These are phyloP conservation scores for Fusarium sarcochroum DNA, from an alignment of 2,329 filamentous ascomycete genomes.

Conservation along the genomic window DNA sequence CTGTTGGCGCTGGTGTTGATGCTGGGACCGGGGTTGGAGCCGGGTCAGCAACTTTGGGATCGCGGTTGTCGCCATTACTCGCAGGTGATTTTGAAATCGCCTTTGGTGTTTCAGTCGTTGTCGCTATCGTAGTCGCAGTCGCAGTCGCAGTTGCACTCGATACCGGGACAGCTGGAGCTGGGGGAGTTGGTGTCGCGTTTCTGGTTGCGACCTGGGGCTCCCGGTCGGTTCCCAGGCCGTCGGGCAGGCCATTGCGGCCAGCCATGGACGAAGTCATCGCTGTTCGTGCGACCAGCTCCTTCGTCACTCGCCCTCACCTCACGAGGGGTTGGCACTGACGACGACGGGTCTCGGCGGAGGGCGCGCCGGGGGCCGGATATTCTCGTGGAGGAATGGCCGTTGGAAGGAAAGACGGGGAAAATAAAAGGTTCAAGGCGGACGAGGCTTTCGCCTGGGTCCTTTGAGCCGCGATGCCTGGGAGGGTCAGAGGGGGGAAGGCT, in stretches of 20 bases:
- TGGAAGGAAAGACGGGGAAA: slow-evolving; percentile 43
- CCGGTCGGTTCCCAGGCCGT: slow-evolving; percentile 41
- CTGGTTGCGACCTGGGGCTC: slow-evolving; percentile 43
- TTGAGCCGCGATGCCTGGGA: slow-evolving; percentile 50
- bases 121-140: slow-evolving; percentile 24
- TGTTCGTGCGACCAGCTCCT: slow-evolving; percentile 68
- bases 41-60: slow-evolving; percentile 27
- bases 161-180: slow-evolving; percentile 10
- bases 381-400: slow-evolving; percentile 38
- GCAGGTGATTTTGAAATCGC: slow-evolving; percentile 31
- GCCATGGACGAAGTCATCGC: slow-evolving; percentile 73
- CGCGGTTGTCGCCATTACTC: slow-evolving; percentile 32
- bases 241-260: slow-evolving; percentile 53
- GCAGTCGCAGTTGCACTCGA: slow-evolving; percentile 30
- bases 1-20: neutral
- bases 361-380: slow-evolving; percentile 35
- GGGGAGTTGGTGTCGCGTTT: slow-evolving; percentile 23
- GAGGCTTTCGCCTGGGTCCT: slow-evolving; percentile 49
- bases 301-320: slow-evolving; percentile 59
- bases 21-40: slow-evolving; percentile 4
- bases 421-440: slow-evolving; percentile 48
- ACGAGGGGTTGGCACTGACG: slow-evolving; percentile 38
- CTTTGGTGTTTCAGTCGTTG: slow-evolving; percentile 23
- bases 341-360: slow-evolving; percentile 38
- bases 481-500: slow-evolving; percentile 42